Evolutionary conservation across 345 rosid genomes (phyloP).

Genomic region (Populus tremula): DNA sequence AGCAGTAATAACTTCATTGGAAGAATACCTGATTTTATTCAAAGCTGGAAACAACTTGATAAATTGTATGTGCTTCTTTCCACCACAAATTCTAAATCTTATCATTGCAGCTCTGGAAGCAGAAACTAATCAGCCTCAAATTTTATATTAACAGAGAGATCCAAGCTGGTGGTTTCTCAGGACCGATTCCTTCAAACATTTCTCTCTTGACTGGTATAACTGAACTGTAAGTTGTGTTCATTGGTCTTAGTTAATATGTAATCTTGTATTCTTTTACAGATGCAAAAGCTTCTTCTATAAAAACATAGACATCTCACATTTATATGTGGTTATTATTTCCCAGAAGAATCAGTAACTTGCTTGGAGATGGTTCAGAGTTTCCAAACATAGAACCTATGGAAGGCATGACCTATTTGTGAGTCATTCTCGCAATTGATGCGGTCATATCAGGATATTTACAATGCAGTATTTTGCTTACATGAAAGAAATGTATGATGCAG

Average conservation of each 20-base stretch:
- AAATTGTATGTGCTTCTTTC: not conserved
- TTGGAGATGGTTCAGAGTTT: slow-evolving; percentile 13
- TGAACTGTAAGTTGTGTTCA: slow-evolving; percentile 6
- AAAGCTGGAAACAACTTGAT: slow-evolving; percentile 7
- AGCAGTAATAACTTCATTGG: slow-evolving; percentile 17
- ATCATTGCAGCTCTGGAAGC: not conserved
- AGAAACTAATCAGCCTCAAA: not conserved
- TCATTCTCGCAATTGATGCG: not conserved
- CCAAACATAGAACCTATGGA: not conserved
- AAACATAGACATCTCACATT: not conserved
- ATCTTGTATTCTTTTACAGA: not conserved
- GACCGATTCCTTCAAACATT: slow-evolving; percentile 18
- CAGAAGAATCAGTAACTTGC: slow-evolving; percentile 17
- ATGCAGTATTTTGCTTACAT: not conserved
- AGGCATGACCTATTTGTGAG: slow-evolving; percentile 2
- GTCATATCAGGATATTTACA: not conserved
- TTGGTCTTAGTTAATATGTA: not conserved
- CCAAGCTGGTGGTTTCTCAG: slow-evolving; percentile 17
- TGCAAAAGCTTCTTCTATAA: not conserved
- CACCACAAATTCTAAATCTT: not conserved
- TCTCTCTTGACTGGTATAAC: slow-evolving; percentile 3
- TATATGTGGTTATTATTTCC: not conserved
- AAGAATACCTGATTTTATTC: slow-evolving; percentile 10
- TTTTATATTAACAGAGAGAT: slow-evolving; percentile 10
- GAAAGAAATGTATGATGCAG: not conserved